Base-by-base conservation (phyloP, 495 filamentous ascomycete species). In the Podospora conica region DNA sequence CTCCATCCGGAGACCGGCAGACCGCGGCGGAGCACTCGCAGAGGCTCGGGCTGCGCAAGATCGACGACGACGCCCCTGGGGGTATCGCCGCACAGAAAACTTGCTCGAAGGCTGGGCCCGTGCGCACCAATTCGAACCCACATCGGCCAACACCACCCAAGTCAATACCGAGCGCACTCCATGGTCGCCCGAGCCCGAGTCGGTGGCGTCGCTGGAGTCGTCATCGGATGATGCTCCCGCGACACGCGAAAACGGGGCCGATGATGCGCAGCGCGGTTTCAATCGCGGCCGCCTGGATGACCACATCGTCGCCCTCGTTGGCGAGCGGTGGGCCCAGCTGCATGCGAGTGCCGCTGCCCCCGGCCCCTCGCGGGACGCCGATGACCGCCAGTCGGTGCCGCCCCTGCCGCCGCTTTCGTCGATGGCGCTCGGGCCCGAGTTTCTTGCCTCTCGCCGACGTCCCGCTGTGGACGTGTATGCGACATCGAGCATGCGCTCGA, bases 1-100 rank as follows among this genome's bases (percentile, higher is more conserved):
- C 24, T 73, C 87, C 8, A 96, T 96, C 68, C 87, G 91, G 64
- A 85, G 88, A 31, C 31, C 27, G 9, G 12, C 28, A 1, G 8
- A 23, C 6, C 23, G 55, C 21, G 64, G 66, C 70, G 12, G 65
- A 8, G 40, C 63, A 22, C 65, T 58, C 9, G 57, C 56, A 10
- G n/a, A 63, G 6, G 58, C 67, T 78, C 81, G 71, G 65, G 75
- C 76, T 60, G 70, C 81, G 63, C 82, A 83, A 69, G 71, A 77
- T 55, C 68, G 65, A 60, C 70, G 65, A 31, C 74, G 71, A 40
- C 71, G 71, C 57, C 55, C n/a, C n/a, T n/a, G n/a, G n/a, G n/a
- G n/a, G n/a, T n/a, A n/a, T n/a, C n/a, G n/a, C n/a, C n/a, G n/a
- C n/a, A n/a, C n/a, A n/a, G n/a, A n/a, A n/a, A n/a, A n/a, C n/a